Conservation (phyloP, 177 flowering plant species). For the Tripterygium wilfordii region DNA sequence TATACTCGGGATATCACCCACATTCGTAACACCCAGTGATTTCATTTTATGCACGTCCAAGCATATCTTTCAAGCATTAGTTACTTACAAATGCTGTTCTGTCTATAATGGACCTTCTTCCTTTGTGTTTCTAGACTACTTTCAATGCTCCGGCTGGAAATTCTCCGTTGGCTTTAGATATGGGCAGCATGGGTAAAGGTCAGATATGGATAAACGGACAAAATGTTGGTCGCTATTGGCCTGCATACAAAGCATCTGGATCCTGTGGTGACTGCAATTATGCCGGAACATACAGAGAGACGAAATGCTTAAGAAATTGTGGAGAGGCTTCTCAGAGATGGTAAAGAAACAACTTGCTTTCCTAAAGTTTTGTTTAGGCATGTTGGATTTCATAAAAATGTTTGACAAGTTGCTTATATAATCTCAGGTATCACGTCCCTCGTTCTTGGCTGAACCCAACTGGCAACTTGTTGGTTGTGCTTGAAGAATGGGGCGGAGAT, state of each 20-base stretch:
- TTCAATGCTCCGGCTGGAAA: slow-evolving; percentile 57
- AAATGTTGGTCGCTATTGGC: slow-evolving; percentile 64
- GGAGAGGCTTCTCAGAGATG: slow-evolving; percentile 67
- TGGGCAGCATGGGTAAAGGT: slow-evolving; percentile 70
- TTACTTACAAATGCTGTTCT: no score
- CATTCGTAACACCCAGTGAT: no score
- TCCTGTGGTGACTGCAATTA: slow-evolving; percentile 39
- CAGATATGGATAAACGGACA: slow-evolving; percentile 66
- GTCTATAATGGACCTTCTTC: not conserved
- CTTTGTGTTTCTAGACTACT: slow-evolving; percentile 28
- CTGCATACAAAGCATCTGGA: slow-evolving; percentile 47
- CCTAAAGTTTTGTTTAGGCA: not conserved
- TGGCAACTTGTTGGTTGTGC: slow-evolving; percentile 43
- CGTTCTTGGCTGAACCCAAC: slow-evolving; percentile 43
- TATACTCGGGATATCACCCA: not conserved
- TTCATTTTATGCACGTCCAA: no score
- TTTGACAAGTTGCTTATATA: not conserved
- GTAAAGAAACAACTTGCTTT: slow-evolving; percentile 15
- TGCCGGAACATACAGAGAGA: slow-evolving; percentile 46
- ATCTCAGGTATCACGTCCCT: slow-evolving; percentile 49
- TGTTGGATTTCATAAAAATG: not conserved
- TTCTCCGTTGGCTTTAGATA: slow-evolving; percentile 54
- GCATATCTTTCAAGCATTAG: no score
- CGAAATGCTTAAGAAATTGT: slow-evolving; percentile 45
- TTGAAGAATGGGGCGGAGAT: slow-evolving; percentile 53